Conservation (phyloP, 2,329 filamentous ascomycete genomes). For the Fusarium duplospermum region DNA sequence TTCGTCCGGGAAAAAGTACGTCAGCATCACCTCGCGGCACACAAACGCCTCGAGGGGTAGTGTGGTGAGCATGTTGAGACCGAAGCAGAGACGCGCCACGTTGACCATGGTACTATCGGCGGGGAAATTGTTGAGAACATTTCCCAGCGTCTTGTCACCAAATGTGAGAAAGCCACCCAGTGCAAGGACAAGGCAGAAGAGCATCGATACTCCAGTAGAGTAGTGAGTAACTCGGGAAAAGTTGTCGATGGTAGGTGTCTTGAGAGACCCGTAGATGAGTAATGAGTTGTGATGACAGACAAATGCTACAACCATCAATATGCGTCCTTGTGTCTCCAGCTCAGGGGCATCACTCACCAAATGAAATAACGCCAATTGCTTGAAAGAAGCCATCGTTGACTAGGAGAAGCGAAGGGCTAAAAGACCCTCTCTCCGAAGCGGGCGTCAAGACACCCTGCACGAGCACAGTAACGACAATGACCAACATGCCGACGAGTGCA, state of each 20-base stretch:
- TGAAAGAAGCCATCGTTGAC: slow-evolving; percentile 92
- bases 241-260: slow-evolving; percentile 93
- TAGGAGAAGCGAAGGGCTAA: slow-evolving; percentile 77
- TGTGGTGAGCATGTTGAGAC: slow-evolving; percentile 98
- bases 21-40: slow-evolving; percentile 95
- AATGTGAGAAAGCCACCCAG: slow-evolving; percentile 92
- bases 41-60: slow-evolving; percentile 97
- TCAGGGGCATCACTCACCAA: slow-evolving; percentile 69
- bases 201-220: slow-evolving; percentile 87
- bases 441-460: slow-evolving; percentile 84
- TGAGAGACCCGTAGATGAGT: slow-evolving; percentile 94
- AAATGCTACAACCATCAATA: slow-evolving; percentile 58
- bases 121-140: slow-evolving; percentile 98
- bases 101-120: slow-evolving; percentile 93
- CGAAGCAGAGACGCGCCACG: slow-evolving; percentile 93
- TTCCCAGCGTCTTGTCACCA: slow-evolving; percentile 90
- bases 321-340: neutral
- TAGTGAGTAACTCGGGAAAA: slow-evolving; percentile 95
- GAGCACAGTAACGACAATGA: slow-evolving; percentile 90
- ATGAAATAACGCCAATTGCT: slow-evolving; percentile 97
- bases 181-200: slow-evolving; percentile 92
- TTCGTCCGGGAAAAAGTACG: slow-evolving; percentile 77
- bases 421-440: slow-evolving; percentile 75
- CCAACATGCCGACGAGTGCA: slow-evolving; percentile 89
- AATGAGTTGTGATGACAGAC: slow-evolving; percentile 94